These are phyloP conservation scores for Alternaria sp. DNA, from an alignment of 2,329 filamentous ascomycete species.

Conservation along the genomic window DNA sequence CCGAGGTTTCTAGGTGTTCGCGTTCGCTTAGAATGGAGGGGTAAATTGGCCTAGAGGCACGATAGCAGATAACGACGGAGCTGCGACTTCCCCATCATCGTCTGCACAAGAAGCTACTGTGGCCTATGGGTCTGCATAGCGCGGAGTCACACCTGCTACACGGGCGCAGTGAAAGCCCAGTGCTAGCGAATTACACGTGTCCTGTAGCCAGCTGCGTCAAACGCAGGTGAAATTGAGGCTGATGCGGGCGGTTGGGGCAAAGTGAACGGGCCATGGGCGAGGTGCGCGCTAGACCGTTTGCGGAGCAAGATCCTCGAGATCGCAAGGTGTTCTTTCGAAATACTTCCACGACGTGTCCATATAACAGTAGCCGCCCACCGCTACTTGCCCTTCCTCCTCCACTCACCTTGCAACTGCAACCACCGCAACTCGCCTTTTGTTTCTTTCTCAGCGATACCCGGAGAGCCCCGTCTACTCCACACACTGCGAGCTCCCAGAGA, in stretches of 20 bases:
- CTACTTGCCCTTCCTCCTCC: conserved; percentile 25
- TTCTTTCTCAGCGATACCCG: conserved; percentile 39
- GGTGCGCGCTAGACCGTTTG: conserved; percentile 25
- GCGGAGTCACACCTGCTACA: background rate
- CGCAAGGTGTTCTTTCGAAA: conserved; percentile 42
- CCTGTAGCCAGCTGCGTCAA: conserved; percentile 35
- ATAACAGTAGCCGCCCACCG: conserved; percentile 38
- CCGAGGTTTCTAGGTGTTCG: background rate
- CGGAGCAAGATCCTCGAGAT: conserved; percentile 28
- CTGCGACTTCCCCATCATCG: background rate
- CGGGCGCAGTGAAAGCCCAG: conserved; percentile 1
- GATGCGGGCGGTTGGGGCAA: conserved; percentile 29
- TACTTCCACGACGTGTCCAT: conserved; percentile 33
- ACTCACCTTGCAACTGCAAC: conserved; percentile 22
- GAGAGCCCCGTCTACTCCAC: conserved; percentile 30
- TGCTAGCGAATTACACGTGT: conserved; percentile 38
- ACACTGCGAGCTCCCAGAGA: conserved; percentile 34
- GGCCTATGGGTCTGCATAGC: conserved; percentile 11
- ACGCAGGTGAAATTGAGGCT: conserved; percentile 39
- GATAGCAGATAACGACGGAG: conserved; percentile 5
- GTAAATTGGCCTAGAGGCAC: conserved; percentile 3
- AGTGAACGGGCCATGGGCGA: conserved; percentile 28
- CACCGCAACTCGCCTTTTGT: conserved; percentile 25
- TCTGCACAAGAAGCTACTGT: background rate
- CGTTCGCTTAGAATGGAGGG: conserved; percentile 15